phyloP scores from a whole-genome alignment of 2,329 filamentous ascomycete genomes.

The Elsinoe arachidis region DNA sequence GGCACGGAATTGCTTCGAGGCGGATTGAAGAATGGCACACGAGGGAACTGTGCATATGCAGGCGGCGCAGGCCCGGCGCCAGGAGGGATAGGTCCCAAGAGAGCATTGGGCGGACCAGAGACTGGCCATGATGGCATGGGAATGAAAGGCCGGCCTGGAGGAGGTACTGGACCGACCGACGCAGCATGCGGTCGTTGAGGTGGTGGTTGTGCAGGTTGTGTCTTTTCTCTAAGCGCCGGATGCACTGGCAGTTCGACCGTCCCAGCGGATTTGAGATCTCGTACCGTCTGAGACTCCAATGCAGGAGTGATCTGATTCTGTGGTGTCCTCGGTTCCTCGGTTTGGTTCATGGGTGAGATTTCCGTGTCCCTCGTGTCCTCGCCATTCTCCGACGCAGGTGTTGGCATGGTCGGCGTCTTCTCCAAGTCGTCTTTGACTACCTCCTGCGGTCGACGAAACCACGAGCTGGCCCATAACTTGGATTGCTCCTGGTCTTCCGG shows the following conservation, averaged over 20 bases:
- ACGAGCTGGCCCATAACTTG: conserved; percentile 2
- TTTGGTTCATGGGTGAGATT: not conserved
- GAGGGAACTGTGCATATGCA: conserved; percentile 1
- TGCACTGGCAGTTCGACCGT: not conserved
- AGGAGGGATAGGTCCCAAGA: conserved; percentile 1
- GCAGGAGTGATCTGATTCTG: not conserved
- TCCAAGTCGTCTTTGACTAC: conserved; percentile 1
- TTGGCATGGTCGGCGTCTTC: conserved; percentile 5
- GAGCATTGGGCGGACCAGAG: conserved; percentile 1
- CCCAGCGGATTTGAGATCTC: not conserved
- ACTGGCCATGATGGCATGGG: conserved; percentile 9
- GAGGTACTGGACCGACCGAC: not conserved
- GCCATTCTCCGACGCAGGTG: not conserved
- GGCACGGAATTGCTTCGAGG: not conserved
- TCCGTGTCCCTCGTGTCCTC: not conserved
- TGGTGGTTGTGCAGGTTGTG: not conserved
- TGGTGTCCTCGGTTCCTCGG: not conserved
- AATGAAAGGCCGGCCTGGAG: conserved; percentile 1
- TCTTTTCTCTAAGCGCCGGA: not conserved
- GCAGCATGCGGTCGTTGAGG: conserved; percentile 2
- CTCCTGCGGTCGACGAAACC: conserved; percentile 9
- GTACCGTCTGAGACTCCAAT: not conserved
- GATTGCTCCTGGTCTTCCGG: conserved; percentile 5
- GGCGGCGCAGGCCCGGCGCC: conserved; percentile 7
- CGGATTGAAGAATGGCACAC: conserved; percentile 2